Conservation (phyloP, 371 early-diverging fungal species). For the Neoconidiobolus thromboides region DNA sequence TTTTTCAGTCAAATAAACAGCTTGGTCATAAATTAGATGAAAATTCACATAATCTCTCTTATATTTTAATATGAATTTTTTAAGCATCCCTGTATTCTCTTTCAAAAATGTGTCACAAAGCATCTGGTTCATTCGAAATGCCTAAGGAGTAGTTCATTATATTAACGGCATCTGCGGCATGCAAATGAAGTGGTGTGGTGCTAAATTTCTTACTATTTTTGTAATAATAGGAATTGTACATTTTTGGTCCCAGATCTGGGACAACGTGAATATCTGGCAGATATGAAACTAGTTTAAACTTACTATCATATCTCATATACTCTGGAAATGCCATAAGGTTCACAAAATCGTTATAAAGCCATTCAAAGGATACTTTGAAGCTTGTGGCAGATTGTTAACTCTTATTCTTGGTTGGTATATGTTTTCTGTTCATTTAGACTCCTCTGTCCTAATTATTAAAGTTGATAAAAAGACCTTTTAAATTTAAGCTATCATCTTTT, state of each 20-base stretch:
- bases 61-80: constrained; percentile 6
- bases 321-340: constrained; percentile 29
- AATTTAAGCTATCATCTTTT: constrained; percentile 1
- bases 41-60: constrained; percentile 11
- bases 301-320: constrained; percentile 31
- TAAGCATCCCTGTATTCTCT: constrained; percentile 17
- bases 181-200: constrained; percentile 46
- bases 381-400: constrained; percentile 44
- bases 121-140: constrained; percentile 13
- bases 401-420: constrained; percentile 12
- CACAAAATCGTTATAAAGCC: constrained; percentile 29
- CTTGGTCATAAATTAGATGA: constrained; percentile 37
- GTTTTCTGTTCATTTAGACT: not conserved
- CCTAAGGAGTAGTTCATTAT: constrained; percentile 23
- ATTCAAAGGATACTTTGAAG: constrained; percentile 26
- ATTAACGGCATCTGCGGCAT: constrained; percentile 58
- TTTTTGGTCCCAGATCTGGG: constrained; percentile 53
- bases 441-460: constrained; percentile 12
- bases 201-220: constrained; percentile 12
- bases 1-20: constrained; percentile 24
- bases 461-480: constrained; percentile 21
- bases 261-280: constrained; percentile 26
- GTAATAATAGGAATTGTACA: constrained; percentile 41
- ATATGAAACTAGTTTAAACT: constrained; percentile 34
- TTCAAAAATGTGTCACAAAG: constrained; percentile 49